These are phyloP conservation scores for Martiniozyma asiatica DNA, from an alignment of 1,139 yeast species.

Conservation along the genomic window DNA sequence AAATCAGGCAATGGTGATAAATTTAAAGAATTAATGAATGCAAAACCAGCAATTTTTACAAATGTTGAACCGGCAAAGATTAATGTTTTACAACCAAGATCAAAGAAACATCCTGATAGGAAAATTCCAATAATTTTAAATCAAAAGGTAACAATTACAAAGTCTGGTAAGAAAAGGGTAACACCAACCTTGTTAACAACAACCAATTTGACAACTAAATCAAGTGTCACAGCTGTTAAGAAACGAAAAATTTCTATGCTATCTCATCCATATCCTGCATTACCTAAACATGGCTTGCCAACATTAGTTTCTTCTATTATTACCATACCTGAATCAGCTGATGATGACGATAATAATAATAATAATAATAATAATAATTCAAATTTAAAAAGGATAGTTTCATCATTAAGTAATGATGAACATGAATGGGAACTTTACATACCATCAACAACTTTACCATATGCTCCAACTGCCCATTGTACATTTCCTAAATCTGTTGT, in stretches of 20 bases:
- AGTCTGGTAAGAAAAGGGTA: conserved; percentile 77
- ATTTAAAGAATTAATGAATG: conserved; percentile 30
- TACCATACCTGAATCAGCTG: conserved; percentile 15
- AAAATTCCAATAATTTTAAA: conserved; percentile 14
- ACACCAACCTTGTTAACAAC: conserved; percentile 65
- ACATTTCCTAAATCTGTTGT: no score
- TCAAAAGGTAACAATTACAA: conserved; percentile 49
- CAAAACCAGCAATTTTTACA: not conserved
- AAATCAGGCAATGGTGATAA: conserved; percentile 34
- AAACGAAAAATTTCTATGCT: conserved; percentile 12
- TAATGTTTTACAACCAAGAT: conserved; percentile 18
- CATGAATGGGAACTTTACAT: no score
- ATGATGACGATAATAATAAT: conserved; percentile 9
- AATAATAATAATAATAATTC: conserved; percentile 17
- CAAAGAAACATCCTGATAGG: conserved; percentile 21
- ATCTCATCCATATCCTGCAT: conserved; percentile 30
- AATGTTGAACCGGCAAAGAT: conserved; percentile 11
- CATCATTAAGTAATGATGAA: no score
- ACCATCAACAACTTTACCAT: no score
- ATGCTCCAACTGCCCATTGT: no score
- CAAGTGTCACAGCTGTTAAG: conserved; percentile 1
- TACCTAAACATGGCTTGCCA: conserved; percentile 38
- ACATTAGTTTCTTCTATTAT: conserved; percentile 36
- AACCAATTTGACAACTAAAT: conserved; percentile 16
- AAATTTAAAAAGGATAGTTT: no score